Evolutionary conservation across 2,329 filamentous ascomycete genomes (phyloP), one percentile per base, ranked within the genome.

Genomic region (Emergomyces pasteurianus): DNA sequence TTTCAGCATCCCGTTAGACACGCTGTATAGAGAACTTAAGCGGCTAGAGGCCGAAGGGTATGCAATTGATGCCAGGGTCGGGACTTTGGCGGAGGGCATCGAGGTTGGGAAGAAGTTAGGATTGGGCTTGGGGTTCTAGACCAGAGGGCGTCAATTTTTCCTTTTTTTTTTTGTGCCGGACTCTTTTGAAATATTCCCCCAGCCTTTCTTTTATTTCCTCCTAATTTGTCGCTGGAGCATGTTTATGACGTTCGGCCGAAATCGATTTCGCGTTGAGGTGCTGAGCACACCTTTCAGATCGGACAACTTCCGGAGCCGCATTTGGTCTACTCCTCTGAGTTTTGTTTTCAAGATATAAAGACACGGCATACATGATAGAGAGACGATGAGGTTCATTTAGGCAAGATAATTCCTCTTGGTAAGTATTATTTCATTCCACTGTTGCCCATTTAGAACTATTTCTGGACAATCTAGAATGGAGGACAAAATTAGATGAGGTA

Each of bases 51-150:
- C 76, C 1, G 78, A 90, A 64, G 89, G 89, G 0, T 91, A 83
- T 72, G 89, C 87, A 0, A 89, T 94, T 65, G 89, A 94, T 73
- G 88, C 88, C 6, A 79, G 89, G 46, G 86, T 92, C 1, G 89
- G 86, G 1, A 89, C 87, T 5, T 74, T 92, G 53, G 89, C 89
- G 0, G 88, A 92, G 72, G 89, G 89, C 0, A 85, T 92, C 62
- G 85, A 92, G 69, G 75, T 90, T 64, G 86, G 86, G 23, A 87
- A 84, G 76, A 74, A 72, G 64, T 70, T 57, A 46, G 34, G 40
- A 9, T n/a, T 31, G 43, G 36, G 28, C 10, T 23, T 31, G 12
- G 57, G 28, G 6, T 10, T 23, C 2, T 40, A 42, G 21, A 36
- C 5, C 18, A 21, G 28, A 53, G n/a, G 1, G 16, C n/a, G 28